phyloP scores from a whole-genome alignment of 768 basidiomycete genomes.

The Mycena polygramma region DNA sequence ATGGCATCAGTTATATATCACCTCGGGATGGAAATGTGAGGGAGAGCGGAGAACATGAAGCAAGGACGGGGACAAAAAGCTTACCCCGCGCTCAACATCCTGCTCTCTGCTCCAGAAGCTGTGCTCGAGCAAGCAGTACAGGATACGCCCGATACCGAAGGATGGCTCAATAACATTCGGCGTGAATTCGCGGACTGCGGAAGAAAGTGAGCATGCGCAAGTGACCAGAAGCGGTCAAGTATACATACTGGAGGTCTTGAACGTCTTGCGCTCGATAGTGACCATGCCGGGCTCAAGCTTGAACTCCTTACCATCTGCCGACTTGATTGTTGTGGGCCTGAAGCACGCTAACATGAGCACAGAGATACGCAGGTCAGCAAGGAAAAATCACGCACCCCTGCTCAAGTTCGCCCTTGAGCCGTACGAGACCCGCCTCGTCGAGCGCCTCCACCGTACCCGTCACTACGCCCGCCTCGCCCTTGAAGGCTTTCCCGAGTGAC shows the following conservation, averaged over 20 bases:
- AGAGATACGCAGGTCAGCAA: constrained; percentile 7
- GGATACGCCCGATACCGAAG: constrained; percentile 95
- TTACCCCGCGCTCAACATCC: constrained; percentile 89
- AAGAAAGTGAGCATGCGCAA: constrained; percentile 10
- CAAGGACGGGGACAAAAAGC: constrained; percentile 46
- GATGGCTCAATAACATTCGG: constrained; percentile 99
- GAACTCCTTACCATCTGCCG: constrained; percentile 76
- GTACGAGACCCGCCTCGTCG: constrained; percentile 73
- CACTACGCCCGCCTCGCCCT: constrained; percentile 79
- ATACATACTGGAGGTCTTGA: constrained; percentile 86
- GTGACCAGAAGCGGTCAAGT: neutral
- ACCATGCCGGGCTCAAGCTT: constrained; percentile 79
- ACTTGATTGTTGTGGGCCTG: constrained; percentile 68
- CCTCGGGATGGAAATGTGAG: constrained; percentile 12
- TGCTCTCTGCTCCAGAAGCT: constrained; percentile 95
- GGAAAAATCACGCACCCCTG: constrained; percentile 69
- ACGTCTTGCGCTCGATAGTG: constrained; percentile 84
- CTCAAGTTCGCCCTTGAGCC: constrained; percentile 77
- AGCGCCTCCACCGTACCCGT: constrained; percentile 75
- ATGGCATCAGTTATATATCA: constrained; percentile 34
- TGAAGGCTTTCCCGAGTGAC: constrained; percentile 88
- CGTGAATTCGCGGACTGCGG: constrained; percentile 90
- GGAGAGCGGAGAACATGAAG: constrained; percentile 10
- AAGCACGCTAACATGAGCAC: constrained; percentile 5
- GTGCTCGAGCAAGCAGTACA: constrained; percentile 95